A percentile compares a stretch with the other conserved stretches of the same genome.
phyloP scores from a whole-genome alignment of 805 yeast species.

The Myxozyma kluyveri region DNA sequence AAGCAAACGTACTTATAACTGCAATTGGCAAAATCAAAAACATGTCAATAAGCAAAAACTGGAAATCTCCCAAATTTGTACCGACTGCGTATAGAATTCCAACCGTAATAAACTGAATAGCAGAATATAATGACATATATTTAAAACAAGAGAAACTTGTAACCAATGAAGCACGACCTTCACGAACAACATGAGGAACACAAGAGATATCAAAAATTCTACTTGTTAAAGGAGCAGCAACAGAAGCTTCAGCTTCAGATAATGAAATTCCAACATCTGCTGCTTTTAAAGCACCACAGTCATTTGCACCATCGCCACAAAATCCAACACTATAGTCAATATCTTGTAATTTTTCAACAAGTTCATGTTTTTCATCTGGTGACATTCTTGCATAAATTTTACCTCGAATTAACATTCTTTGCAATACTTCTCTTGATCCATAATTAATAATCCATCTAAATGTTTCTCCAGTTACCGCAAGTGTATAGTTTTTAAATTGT shows the following conservation, averaged over 20 bases:
- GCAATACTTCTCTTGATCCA: constrained; percentile 42
- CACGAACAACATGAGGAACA: constrained; percentile 84
- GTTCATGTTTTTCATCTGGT: constrained; percentile 96
- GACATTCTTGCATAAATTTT: constrained; percentile 95
- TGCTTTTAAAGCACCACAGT: constrained; percentile 96
- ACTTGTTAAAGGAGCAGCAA: constrained; percentile 97
- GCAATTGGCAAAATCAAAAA: constrained; percentile 91
- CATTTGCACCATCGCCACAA: constrained; percentile 99
- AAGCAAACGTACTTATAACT: constrained; percentile 49
- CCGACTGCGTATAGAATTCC: constrained; percentile 83
- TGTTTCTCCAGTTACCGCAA: constrained; percentile 92
- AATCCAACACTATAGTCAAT: constrained; percentile 92
- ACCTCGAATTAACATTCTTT: constrained; percentile 64
- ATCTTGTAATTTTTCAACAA: constrained; percentile 79
- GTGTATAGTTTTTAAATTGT: constrained; percentile 47
- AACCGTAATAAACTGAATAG: constrained; percentile 90
- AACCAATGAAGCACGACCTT: constrained; percentile 91
- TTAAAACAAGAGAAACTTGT: constrained; percentile 96
- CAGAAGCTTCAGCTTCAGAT: constrained; percentile 97
- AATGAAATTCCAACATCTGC: constrained; percentile 96
- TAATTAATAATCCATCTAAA: constrained; percentile 68
- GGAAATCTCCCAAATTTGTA: constrained; percentile 93
- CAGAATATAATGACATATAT: constrained; percentile 95
- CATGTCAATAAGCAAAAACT: constrained; percentile 89
- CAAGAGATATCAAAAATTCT: constrained; percentile 87